Evolutionary conservation across 176 grass and related monocot genomes (phyloP).

Genomic region (Leersia perrieri): DNA sequence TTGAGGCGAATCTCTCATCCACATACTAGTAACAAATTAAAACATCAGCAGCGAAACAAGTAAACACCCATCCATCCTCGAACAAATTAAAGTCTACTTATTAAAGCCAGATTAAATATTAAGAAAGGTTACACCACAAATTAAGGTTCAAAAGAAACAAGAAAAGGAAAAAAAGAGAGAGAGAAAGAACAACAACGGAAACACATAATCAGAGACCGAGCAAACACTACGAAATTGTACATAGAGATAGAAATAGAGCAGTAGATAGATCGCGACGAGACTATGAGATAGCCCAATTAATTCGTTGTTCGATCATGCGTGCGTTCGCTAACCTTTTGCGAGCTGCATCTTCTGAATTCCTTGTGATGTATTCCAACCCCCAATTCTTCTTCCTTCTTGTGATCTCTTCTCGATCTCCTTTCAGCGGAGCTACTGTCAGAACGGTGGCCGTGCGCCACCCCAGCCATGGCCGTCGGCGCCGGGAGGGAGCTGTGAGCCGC

Average conservation of each 20-base stretch:
- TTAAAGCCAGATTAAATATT: constrained; percentile 44
- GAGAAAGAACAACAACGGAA: constrained; percentile 25
- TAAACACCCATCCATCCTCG: constrained; percentile 7
- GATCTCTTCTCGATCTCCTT: constrained; percentile 30
- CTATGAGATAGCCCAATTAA: constrained; percentile 24
- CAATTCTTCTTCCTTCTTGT: constrained; percentile 40
- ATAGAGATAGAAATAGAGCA: constrained; percentile 48
- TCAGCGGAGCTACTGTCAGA: constrained; percentile 46
- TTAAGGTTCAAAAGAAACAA: constrained; percentile 44
- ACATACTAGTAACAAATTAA: constrained; percentile 12
- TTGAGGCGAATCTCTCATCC: constrained; percentile 38
- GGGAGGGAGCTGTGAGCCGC: constrained; percentile 49
- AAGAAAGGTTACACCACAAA: constrained; percentile 47
- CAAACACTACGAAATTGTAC: constrained; percentile 62
- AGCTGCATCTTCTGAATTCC: constrained; percentile 11
- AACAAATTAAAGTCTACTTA: constrained; percentile 30
- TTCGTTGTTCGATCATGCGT: constrained; percentile 20
- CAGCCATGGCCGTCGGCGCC: constrained; percentile 70
- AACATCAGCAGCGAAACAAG: constrained; percentile 41
- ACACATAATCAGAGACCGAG: constrained; percentile 44
- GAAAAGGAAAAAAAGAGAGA: not conserved
- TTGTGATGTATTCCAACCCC: no score
- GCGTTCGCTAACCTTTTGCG: constrained; percentile 81
- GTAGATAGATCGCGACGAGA: constrained; percentile 46
- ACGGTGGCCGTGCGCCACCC: constrained; percentile 49